These are phyloP conservation scores for Spongispora temasekensis DNA, from an alignment of 1,284 basidiomycete species.

Conservation along the genomic window DNA sequence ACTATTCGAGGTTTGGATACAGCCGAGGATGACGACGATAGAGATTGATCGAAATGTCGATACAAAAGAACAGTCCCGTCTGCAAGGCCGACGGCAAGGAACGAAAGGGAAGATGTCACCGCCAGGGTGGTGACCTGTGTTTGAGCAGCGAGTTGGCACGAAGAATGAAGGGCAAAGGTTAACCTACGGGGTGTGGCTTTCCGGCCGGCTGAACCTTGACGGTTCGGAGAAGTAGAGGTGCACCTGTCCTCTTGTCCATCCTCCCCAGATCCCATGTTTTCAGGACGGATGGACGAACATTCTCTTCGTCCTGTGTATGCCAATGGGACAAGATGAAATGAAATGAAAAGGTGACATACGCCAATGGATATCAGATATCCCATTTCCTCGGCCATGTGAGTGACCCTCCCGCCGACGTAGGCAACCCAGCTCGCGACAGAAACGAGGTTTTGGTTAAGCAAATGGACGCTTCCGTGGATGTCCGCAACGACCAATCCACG, in stretches of 20 bases:
- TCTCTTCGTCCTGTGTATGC: constrained; percentile 70
- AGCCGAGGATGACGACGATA: constrained; percentile 66
- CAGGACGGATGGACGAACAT: constrained; percentile 71
- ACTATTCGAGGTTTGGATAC: constrained; percentile 77
- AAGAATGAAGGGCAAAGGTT: background rate
- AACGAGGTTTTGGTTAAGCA: constrained; percentile 77
- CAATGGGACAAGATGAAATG: constrained; percentile 10
- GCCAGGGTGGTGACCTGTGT: constrained; percentile 79
- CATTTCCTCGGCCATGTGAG: constrained; percentile 80
- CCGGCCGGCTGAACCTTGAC: constrained; percentile 76
- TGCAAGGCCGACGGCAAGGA: constrained; percentile 88
- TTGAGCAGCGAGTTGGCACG: constrained; percentile 5
- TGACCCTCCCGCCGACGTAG: constrained; percentile 75
- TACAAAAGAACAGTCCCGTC: constrained; percentile 95
- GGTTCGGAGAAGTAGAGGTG: constrained; percentile 74
- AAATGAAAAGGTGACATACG: constrained; percentile 46
- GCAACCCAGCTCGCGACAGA: constrained; percentile 74
- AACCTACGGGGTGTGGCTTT: constrained; percentile 78
- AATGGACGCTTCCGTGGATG: constrained; percentile 77
- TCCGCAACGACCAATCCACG: constrained; percentile 75
- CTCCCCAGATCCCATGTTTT: constrained; percentile 89
- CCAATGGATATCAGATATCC: constrained; percentile 84
- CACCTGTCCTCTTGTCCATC: constrained; percentile 69
- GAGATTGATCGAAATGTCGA: constrained; percentile 87
- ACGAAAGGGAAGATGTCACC: constrained; percentile 77